Conservation (phyloP, 2,329 filamentous ascomycete genomes). For the Stromatinia cepivora region DNA sequence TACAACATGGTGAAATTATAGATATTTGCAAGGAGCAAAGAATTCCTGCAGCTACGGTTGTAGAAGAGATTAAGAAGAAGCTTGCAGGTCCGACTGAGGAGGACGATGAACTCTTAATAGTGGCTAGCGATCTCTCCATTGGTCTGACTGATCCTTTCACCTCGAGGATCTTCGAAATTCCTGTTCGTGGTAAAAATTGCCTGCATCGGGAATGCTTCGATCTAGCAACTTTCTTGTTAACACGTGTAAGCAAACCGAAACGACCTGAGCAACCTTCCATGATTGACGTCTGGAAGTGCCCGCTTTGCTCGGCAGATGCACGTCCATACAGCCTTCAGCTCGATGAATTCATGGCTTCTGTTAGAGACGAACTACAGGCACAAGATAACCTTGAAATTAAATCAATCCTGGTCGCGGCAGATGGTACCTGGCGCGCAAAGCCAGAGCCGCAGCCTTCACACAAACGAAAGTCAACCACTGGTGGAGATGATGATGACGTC, state of each 20-base stretch:
- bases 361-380: conserved; percentile 56
- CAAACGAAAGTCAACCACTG: conserved; percentile 20
- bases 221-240: conserved; percentile 74
- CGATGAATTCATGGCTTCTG: conserved; percentile 70
- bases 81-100: conserved; percentile 44
- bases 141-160: conserved; percentile 69
- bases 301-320: conserved; percentile 76
- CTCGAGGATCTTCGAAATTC: conserved; percentile 63
- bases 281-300: conserved; percentile 81
- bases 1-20: conserved; percentile 48
- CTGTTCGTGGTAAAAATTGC: conserved; percentile 70
- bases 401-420: conserved; percentile 61
- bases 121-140: conserved; percentile 58
- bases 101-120: conserved; percentile 61
- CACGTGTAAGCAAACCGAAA: conserved; percentile 52
- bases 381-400: conserved; percentile 53
- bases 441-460: conserved; percentile 35
- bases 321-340: conserved; percentile 69
- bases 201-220: conserved; percentile 88
- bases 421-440: conserved; percentile 66
- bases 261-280: conserved; percentile 54
- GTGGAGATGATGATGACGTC: conserved; percentile 15
- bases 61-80: conserved; percentile 56
- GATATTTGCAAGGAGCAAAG: conserved; percentile 44
- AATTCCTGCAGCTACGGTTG: conserved; percentile 51